Evolutionary conservation across 2,329 filamentous ascomycete genomes (phyloP).

Genomic region (Venturia effusa): DNA sequence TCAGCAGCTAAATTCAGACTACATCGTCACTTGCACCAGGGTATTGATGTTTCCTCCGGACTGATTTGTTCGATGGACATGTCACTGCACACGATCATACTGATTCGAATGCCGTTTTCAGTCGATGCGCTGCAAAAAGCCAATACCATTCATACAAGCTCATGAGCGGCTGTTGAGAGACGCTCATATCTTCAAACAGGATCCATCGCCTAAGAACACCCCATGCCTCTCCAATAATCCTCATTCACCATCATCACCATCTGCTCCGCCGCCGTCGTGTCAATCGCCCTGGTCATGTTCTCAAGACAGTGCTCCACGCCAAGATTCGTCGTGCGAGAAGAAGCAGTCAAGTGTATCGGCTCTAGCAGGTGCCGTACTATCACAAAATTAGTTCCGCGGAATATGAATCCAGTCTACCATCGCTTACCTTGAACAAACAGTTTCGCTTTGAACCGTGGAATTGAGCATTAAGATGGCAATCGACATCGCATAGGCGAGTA

Average conservation of each 20-base stretch:
- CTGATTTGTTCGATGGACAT: not conserved
- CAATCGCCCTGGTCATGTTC: not conserved
- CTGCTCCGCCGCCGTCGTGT: not conserved
- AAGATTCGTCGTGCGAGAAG: not conserved
- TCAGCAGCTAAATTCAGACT: too few species aligned
- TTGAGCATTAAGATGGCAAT: too few species aligned
- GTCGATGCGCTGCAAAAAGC: not conserved
- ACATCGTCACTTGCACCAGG: not conserved
- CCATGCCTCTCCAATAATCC: not conserved
- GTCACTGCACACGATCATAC: not conserved
- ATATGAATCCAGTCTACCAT: too few species aligned
- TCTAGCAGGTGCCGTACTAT: too few species aligned
- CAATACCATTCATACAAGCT: not conserved
- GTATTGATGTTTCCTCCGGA: not conserved
- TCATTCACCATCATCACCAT: not conserved
- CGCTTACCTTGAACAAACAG: too few species aligned
- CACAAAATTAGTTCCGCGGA: too few species aligned
- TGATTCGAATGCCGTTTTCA: not conserved
- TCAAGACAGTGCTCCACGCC: not conserved
- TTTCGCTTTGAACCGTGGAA: too few species aligned
- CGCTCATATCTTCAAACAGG: not conserved
- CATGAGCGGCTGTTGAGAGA: not conserved
- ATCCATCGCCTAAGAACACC: not conserved
- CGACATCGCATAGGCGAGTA: too few species aligned
- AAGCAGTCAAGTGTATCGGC: not conserved